A percentile compares a stretch with the other conserved stretches of the same genome.
Evolutionary conservation across 2,329 filamentous ascomycete species (phyloP).

Genomic region (Cladosporium sp.): DNA sequence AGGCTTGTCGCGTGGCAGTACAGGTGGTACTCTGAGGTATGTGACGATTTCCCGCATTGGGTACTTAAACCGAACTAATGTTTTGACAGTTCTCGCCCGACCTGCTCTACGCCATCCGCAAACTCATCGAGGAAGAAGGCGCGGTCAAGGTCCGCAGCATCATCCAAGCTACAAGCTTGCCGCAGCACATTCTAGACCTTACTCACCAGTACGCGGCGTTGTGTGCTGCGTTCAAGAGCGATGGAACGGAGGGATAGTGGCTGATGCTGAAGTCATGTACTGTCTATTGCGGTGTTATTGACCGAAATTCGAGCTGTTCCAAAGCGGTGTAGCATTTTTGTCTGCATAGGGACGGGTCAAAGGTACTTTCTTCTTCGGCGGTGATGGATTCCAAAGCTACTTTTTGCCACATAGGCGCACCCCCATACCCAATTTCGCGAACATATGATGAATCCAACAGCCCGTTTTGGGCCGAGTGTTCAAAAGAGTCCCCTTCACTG

Average conservation of each 20-base stretch:
- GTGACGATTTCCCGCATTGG: slow-evolving; percentile 21
- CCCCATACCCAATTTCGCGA: slow-evolving; percentile 3
- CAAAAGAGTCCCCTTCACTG: not conserved
- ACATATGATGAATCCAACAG: slow-evolving; percentile 1
- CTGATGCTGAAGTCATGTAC: not conserved
- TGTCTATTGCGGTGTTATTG: not conserved
- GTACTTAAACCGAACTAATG: slow-evolving; percentile 16
- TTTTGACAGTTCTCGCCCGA: slow-evolving; percentile 78
- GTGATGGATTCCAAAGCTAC: not conserved
- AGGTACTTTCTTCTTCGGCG: not conserved
- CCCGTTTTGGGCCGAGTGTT: not conserved
- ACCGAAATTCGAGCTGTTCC: not conserved
- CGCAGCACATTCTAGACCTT: slow-evolving; percentile 87
- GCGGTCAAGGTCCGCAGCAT: slow-evolving; percentile 97
- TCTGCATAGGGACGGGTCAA: not conserved
- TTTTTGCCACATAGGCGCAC: not conserved
- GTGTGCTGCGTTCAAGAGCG: slow-evolving; percentile 93
- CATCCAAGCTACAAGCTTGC: slow-evolving; percentile 91
- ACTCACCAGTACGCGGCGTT: slow-evolving; percentile 95
- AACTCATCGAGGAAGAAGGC: slow-evolving; percentile 94
- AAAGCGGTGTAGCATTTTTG: not conserved
- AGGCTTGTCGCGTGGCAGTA: slow-evolving; percentile 97
- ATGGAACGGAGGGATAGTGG: slow-evolving; percentile 67
- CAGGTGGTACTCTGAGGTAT: slow-evolving; percentile 93
- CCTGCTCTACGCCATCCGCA: slow-evolving; percentile 82